Evolutionary conservation across 2,329 filamentous ascomycete species (phyloP), one percentile per base, ranked within the genome.

Genomic region (Domatiomyces globalis): DNA sequence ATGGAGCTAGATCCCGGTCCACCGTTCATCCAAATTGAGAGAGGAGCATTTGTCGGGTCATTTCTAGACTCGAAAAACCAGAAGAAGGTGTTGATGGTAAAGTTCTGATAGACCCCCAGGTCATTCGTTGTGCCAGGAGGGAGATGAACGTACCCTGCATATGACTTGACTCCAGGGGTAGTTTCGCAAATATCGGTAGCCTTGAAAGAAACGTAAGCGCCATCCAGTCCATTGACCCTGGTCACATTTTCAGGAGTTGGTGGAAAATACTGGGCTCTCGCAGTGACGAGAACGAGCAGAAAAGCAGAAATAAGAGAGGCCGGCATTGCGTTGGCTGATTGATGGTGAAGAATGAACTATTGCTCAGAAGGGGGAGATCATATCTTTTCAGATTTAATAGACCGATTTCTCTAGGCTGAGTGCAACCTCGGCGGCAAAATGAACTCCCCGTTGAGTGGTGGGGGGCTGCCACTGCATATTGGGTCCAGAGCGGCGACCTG

Each of bases 1-100:
- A 82, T 73, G 10, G 75, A 79, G 10, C 72, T 74, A 6, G 71
- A 71, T 9, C 79, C 79, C 2, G 79, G 79, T 0, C 80, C 80
- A n/a, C 78, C 78, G 52, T 79, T 78, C 62, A 83, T 73, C 75
- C 78, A 83, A 19, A 81, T 74, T 0, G 78, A 74, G 22, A 82
- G 63, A 0, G 78, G 79, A 1, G 77, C 77, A 46, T 73, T 75
- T 9, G 63, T 60, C 1, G 78, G 71, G 56, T 72, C 67, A 49
- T 75, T 69, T 7, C 76, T 69, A 3, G 78, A 69, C 58, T 81
- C 78, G 58, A 82, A 76, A 60, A 80, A 82, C 78, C 78, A 81
- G 65, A 82, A 83, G 65, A 81, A 83, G 48, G 76, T 80, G 61
- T 80, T 80, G 58, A 80, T 79, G 2, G 73, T 69, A 58, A 79